A percentile compares a stretch with the other conserved stretches of the same genome.
Conservation (phyloP, 352 stramenopile species). For the Phytopythium sindhum region DNA sequence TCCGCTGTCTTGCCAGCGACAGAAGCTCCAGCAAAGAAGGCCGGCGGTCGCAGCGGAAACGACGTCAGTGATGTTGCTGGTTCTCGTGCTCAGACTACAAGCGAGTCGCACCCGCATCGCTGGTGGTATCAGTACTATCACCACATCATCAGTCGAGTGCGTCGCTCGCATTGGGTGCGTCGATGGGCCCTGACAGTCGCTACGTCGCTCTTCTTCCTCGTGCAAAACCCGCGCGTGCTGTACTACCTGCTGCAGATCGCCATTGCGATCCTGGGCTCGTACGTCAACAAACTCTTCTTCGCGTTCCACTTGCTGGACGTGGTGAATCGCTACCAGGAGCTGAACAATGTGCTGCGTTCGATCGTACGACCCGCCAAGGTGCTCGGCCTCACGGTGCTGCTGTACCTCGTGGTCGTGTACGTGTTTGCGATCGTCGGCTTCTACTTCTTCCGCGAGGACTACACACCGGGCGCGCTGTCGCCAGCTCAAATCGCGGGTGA, state of each 20-base stretch:
- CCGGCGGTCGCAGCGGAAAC: neutral
- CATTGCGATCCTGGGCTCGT: constrained; percentile 53
- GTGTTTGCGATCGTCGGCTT: constrained; percentile 70
- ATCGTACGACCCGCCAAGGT: constrained; percentile 60
- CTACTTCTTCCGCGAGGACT: constrained; percentile 73
- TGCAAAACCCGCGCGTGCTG: constrained; percentile 47
- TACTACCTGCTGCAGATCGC: constrained; percentile 60
- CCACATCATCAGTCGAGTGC: neutral
- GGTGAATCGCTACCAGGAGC: constrained; percentile 73
- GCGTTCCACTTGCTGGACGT: constrained; percentile 72
- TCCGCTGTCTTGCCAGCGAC: neutral
- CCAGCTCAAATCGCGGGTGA: constrained; percentile 25
- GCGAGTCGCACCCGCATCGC: neutral
- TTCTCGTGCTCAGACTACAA: neutral
- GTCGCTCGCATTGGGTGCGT: neutral
- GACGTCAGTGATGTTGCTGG: neutral
- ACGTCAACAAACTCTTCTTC: constrained; percentile 77
- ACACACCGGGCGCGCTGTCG: constrained; percentile 30
- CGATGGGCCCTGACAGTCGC: constrained; percentile 24
- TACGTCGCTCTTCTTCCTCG: constrained; percentile 52
- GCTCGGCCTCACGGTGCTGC: constrained; percentile 48
- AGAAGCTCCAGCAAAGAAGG: neutral
- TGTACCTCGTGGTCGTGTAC: constrained; percentile 75
- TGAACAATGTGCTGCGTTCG: constrained; percentile 67
- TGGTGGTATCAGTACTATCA: neutral